Conservation (phyloP, 805 yeast species). For the Candida multigemmis region DNA sequence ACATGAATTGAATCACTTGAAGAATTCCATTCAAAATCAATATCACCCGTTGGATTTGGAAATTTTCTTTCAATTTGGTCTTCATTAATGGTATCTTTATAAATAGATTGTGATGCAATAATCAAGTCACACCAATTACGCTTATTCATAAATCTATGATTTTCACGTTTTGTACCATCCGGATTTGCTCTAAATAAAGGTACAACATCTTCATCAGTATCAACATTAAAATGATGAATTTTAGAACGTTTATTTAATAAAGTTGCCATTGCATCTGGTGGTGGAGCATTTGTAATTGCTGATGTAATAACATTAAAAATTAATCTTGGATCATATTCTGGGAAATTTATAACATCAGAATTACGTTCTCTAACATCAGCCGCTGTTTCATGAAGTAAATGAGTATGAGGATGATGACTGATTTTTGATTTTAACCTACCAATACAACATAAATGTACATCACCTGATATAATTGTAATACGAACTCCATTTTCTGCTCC, state of each 20-base stretch:
- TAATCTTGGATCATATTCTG: slow-evolving; percentile 65
- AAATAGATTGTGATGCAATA: slow-evolving; percentile 30
- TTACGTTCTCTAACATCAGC: slow-evolving; percentile 24
- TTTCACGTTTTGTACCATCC: slow-evolving; percentile 38
- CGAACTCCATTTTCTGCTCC: slow-evolving; percentile 60
- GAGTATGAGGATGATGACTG: slow-evolving; percentile 21
- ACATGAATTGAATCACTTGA: slow-evolving; percentile 21
- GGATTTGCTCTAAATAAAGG: slow-evolving; percentile 58
- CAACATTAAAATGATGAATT: slow-evolving; percentile 55
- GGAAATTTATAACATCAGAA: slow-evolving; percentile 31
- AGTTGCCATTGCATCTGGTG: slow-evolving; percentile 78
- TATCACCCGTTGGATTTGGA: no score
- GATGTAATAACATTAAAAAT: slow-evolving; percentile 81
- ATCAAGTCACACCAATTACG: slow-evolving; percentile 70
- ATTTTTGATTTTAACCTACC: slow-evolving; percentile 63
- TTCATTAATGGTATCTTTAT: slow-evolving; percentile 10
- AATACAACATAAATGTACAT: slow-evolving; percentile 82
- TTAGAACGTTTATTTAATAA: slow-evolving; percentile 60
- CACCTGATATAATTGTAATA: slow-evolving; percentile 83
- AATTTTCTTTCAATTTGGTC: slow-evolving; percentile 2
- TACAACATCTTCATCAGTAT: slow-evolving; percentile 75
- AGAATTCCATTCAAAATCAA: no score
- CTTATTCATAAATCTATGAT: slow-evolving; percentile 49
- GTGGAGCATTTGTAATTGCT: slow-evolving; percentile 89
- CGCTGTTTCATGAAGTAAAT: slow-evolving; percentile 7